A percentile compares a stretch with the other conserved stretches of the same genome.
phyloP scores from a whole-genome alignment of 176 grass and related monocot genomes.

The Hordeum marinum region DNA sequence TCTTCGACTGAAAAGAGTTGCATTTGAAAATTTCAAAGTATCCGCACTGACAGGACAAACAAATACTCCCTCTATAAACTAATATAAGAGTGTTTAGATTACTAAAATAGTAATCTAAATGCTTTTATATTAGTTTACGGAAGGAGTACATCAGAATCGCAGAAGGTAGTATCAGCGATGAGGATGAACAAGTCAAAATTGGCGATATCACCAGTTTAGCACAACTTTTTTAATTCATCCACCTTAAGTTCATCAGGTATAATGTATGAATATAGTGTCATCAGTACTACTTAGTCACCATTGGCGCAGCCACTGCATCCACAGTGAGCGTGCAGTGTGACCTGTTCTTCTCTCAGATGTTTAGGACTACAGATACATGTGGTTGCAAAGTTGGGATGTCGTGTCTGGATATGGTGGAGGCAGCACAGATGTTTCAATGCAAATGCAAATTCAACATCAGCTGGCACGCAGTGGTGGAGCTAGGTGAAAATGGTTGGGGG shows the following conservation, averaged over 20 bases:
- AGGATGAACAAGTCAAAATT: background rate
- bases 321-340: background rate
- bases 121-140: no score
- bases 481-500: no score
- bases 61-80: no score
- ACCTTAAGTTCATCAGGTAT: background rate
- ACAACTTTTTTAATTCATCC: background rate
- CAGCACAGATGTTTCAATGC: background rate
- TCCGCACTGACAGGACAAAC: background rate
- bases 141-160: background rate
- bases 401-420: background rate
- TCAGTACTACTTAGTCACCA: background rate
- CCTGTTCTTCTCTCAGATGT: background rate
- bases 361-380: background rate
- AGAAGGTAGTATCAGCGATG: background rate
- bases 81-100: no score
- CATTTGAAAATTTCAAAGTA: background rate
- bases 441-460: background rate
- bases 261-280: background rate
- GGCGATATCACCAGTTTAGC: background rate
- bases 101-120: no score
- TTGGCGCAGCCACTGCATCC: background rate
- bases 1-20: background rate
- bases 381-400: background rate
- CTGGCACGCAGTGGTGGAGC: no score